phyloP scores from a whole-genome alignment of 2,329 filamentous ascomycete genomes.

The Xylaria sp. region DNA sequence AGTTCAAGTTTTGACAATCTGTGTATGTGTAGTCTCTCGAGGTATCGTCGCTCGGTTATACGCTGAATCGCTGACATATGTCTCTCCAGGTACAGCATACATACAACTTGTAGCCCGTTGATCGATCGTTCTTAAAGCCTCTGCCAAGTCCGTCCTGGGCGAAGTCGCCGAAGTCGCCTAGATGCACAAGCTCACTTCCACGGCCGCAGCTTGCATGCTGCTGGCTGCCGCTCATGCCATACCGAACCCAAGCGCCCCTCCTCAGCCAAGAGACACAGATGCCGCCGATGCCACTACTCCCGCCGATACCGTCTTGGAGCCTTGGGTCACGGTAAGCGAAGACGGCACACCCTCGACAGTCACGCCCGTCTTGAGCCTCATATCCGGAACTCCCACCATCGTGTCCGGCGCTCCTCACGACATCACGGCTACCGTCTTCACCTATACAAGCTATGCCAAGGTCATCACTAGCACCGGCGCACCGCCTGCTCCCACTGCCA shows the following conservation, averaged over 20 bases:
- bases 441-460: constrained; percentile 47
- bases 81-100: not conserved
- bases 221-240: constrained; percentile 41
- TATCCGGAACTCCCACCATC: constrained; percentile 57
- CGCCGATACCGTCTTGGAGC: constrained; percentile 52
- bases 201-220: constrained; percentile 41
- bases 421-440: constrained; percentile 52
- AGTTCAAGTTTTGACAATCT: not conserved
- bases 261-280: constrained; percentile 33
- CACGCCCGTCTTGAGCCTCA: constrained; percentile 60
- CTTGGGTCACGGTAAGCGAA: constrained; percentile 64
- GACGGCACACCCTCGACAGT: constrained; percentile 59
- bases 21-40: not conserved
- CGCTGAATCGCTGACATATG: not conserved
- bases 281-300: not conserved
- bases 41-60: not conserved
- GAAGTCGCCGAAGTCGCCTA: not conserved
- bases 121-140: not conserved
- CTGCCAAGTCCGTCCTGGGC: not conserved
- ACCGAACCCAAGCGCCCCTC: constrained; percentile 39
- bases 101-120: not conserved
- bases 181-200: constrained; percentile 39
- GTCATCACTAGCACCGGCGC: constrained; percentile 54
- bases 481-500: constrained; percentile 55
- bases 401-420: constrained; percentile 56